Conservation (phyloP, 2,329 filamentous ascomycete genomes). For the Paracoccidioides lutzii region DNA sequence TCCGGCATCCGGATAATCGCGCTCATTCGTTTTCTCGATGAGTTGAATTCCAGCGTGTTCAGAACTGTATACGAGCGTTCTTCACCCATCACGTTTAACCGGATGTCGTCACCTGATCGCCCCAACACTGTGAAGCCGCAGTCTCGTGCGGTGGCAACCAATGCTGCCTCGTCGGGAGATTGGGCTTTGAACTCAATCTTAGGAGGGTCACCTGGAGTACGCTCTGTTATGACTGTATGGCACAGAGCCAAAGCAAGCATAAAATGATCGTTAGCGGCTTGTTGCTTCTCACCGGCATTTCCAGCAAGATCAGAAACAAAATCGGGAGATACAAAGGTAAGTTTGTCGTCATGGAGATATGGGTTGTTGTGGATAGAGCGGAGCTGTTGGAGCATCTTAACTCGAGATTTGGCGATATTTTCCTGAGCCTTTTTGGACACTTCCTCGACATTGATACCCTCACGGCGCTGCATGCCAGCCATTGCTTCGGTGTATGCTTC, state of each 20-base stretch:
- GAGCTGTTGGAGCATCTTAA: constrained; percentile 56
- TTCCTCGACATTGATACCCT: constrained; percentile 74
- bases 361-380: constrained; percentile 75
- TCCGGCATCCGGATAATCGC: constrained; percentile 92
- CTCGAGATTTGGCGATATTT: constrained; percentile 68
- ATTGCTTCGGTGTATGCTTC: constrained; percentile 97
- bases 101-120: constrained; percentile 63
- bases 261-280: constrained; percentile 68
- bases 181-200: constrained; percentile 93
- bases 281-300: constrained; percentile 62
- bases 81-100: constrained; percentile 74
- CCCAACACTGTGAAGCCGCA: constrained; percentile 90
- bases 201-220: constrained; percentile 75
- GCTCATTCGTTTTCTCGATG: constrained; percentile 92
- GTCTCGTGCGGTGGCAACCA: constrained; percentile 88
- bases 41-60: constrained; percentile 96
- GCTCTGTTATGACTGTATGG: constrained; percentile 89
- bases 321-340: constrained; percentile 87
- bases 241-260: constrained; percentile 94
- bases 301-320: constrained; percentile 75
- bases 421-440: constrained; percentile 59
- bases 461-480: constrained; percentile 84
- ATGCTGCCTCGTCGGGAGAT: constrained; percentile 87
- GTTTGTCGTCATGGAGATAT: constrained; percentile 74
- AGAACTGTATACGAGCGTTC: constrained; percentile 76